Percentiles rank a stretch among this genome's conserved stretches.
These are phyloP conservation scores for Telopea speciosissima DNA, from an alignment of 177 flowering plant genomes.

Conservation along the genomic window DNA sequence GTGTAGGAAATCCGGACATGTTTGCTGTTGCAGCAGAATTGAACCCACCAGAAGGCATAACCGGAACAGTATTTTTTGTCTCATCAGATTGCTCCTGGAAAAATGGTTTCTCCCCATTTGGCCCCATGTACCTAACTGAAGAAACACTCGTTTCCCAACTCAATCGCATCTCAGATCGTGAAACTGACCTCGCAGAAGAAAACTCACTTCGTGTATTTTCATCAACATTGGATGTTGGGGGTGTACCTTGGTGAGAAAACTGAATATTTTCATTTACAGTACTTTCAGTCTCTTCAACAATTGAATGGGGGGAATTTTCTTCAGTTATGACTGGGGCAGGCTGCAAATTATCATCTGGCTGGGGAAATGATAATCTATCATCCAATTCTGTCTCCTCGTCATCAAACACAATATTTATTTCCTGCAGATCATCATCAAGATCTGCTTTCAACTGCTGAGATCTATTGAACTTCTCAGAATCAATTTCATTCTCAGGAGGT, in stretches of 20 bases:
- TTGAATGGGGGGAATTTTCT: conserved; percentile 68
- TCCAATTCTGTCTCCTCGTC: conserved; percentile 85
- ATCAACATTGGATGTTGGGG: conserved; percentile 44
- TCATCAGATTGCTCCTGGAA: conserved; percentile 53
- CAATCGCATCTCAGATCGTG: conserved; percentile 57
- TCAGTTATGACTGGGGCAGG: conserved; percentile 50
- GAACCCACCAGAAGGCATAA: conserved; percentile 27
- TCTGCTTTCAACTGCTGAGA: conserved; percentile 67
- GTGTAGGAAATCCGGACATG: conserved; percentile 28
- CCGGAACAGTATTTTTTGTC: conserved; percentile 29
- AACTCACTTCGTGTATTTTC: conserved; percentile 58
- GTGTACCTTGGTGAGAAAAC: conserved; percentile 43
- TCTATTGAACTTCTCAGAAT: conserved; percentile 39
- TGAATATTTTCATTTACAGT: conserved; percentile 48
- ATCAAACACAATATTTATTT: conserved; percentile 91
- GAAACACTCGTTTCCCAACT: conserved; percentile 76
- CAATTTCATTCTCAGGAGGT: conserved; percentile 31
- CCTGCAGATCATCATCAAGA: conserved; percentile 94
- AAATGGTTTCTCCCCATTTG: conserved; percentile 15
- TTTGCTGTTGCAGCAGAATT: conserved; percentile 38
- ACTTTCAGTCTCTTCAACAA: conserved; percentile 81
- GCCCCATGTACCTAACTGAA: conserved; percentile 46
- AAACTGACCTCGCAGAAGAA: conserved; percentile 64
- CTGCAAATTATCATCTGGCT: conserved; percentile 69
- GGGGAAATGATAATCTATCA: conserved; percentile 85